Conservation (phyloP, 1,139 yeast genomes). For the Protomyces macrosporus region DNA sequence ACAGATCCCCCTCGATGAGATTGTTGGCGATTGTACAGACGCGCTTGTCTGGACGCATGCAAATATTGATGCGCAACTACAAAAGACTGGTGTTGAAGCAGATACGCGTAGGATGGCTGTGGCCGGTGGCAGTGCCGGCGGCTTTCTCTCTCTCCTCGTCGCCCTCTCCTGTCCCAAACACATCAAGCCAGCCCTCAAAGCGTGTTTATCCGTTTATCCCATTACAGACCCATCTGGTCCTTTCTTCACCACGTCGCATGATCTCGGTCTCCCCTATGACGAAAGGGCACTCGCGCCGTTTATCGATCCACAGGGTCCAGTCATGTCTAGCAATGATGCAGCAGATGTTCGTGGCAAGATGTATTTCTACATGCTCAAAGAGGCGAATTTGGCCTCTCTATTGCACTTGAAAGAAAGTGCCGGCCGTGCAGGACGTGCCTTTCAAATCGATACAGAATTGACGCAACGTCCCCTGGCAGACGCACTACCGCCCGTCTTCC, state of each 20-base stretch:
- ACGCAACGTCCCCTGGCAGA: background rate
- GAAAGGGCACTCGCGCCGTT: background rate
- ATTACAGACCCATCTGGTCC: constrained; percentile 3
- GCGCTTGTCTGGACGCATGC: constrained; percentile 33
- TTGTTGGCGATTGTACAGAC: constrained; percentile 45
- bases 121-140: constrained; percentile 51
- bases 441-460: background rate
- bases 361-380: constrained; percentile 7
- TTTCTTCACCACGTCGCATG: constrained; percentile 4
- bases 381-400: constrained; percentile 6
- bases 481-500: constrained; percentile 3
- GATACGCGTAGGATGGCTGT: constrained; percentile 40
- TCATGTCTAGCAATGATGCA: background rate
- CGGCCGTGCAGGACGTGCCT: background rate
- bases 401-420: background rate
- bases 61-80: constrained; percentile 6
- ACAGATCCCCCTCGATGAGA: constrained; percentile 47
- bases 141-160: constrained; percentile 45
- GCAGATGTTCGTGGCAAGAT: background rate
- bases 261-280: background rate
- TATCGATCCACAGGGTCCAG: background rate
- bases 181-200: background rate
- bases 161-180: constrained; percentile 34
- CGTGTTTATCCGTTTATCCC: constrained; percentile 18
- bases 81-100: constrained; percentile 30